A percentile compares a stretch with the other conserved stretches of the same genome.
phyloP scores from a whole-genome alignment of 805 yeast genomes.

The Starmerella floris region DNA sequence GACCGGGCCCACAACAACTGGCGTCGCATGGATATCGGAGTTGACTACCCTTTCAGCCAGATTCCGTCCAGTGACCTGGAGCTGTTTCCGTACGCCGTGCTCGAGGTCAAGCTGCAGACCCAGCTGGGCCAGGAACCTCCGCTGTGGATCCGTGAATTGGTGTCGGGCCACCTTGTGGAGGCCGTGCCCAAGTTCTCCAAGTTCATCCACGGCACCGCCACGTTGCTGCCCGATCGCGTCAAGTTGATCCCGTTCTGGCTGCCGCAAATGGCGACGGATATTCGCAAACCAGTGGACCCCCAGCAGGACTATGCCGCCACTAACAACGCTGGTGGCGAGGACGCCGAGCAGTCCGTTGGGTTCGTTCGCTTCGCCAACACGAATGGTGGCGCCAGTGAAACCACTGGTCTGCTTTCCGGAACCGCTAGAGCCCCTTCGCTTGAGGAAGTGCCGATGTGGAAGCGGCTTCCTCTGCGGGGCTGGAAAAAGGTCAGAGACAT shows the following conservation, averaged over 20 bases:
- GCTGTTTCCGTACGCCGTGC: conserved; percentile 92
- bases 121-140: conserved; percentile 99
- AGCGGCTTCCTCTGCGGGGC: neutral
- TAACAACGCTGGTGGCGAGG: neutral
- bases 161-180: conserved; percentile 84
- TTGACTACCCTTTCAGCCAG: conserved; percentile 87
- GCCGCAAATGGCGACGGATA: conserved; percentile 93
- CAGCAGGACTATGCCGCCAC: conserved; percentile 7
- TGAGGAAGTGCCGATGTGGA: neutral
- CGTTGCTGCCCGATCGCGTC: conserved; percentile 73
- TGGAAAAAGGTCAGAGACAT: conserved; percentile 4
- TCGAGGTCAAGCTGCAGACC: conserved; percentile 94
- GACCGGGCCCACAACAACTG: conserved; percentile 87
- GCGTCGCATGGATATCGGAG: conserved; percentile 98
- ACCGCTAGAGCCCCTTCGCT: neutral
- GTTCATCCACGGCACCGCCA: conserved; percentile 91
- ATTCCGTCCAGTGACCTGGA: conserved; percentile 74
- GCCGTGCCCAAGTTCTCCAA: conserved; percentile 97
- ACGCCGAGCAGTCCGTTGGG: conserved; percentile 12
- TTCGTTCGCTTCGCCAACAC: conserved; percentile 12
- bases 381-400: conserved; percentile 14
- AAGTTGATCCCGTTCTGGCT: conserved; percentile 89
- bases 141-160: conserved; percentile 87
- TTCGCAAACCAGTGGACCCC: conserved; percentile 59
- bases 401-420: conserved; percentile 17